Evolutionary conservation across 495 filamentous ascomycete species (phyloP).

Genomic region (Apodospora peruviana): DNA sequence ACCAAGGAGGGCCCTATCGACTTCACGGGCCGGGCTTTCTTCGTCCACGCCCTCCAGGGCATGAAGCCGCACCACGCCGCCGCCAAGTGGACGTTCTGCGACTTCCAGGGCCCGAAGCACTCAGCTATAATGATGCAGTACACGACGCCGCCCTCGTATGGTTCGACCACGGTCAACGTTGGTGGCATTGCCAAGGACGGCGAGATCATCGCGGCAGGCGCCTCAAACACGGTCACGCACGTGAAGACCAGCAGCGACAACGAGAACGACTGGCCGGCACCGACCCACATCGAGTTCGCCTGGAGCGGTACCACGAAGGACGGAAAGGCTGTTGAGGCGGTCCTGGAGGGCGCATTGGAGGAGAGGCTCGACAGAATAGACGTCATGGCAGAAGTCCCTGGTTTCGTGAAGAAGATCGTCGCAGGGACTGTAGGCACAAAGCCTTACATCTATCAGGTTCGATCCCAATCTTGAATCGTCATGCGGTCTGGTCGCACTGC

Average conservation of each 20-base stretch:
- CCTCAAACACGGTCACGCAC: conserved; percentile 58
- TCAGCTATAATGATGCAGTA: conserved; percentile 94
- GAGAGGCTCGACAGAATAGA: conserved; percentile 77
- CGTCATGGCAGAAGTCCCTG: conserved; percentile 92
- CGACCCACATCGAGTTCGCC: conserved; percentile 62
- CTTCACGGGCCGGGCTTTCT: conserved; percentile 71
- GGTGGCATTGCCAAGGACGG: conserved; percentile 76
- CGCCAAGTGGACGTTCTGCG: conserved; percentile 85
- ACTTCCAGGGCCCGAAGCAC: conserved; percentile 82
- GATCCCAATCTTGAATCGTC: conserved; percentile 6
- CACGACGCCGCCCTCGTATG: conserved; percentile 92
- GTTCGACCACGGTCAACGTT: conserved; percentile 78
- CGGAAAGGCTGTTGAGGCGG: conserved; percentile 61
- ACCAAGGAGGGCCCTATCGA: conserved; percentile 80
- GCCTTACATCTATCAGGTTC: conserved; percentile 95
- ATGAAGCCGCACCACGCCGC: conserved; percentile 99
- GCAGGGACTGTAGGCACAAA: conserved; percentile 81
- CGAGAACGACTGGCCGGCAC: conserved; percentile 86
- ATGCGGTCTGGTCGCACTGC: background rate
- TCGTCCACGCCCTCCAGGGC: conserved; percentile 81
- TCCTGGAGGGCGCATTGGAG: conserved; percentile 64
- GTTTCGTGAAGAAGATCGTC: conserved; percentile 90
- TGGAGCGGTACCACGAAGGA: conserved; percentile 80
- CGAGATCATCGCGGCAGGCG: conserved; percentile 70
- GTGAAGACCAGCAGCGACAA: conserved; percentile 60